Evolutionary conservation across 768 basidiomycete species (phyloP), one percentile per base, ranked within the genome.

Genomic region (Pleurotus eryngii): DNA sequence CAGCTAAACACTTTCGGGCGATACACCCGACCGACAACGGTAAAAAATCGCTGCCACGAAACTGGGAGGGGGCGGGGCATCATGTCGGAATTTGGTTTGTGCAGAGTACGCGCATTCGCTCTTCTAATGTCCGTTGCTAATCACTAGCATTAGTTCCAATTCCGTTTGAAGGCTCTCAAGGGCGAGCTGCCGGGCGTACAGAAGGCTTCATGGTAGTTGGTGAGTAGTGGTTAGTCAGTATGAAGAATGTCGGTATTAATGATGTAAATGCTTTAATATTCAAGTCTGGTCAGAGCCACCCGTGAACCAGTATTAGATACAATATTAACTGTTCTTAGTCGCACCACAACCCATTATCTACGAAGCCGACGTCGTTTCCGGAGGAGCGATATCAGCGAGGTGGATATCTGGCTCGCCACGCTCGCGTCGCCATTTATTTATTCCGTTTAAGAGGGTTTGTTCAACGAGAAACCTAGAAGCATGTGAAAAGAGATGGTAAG

Each of bases 401-500:
- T 74, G 76, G 18, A 94, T 67, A 63, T 92, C 90, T 1, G 78
- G 70, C 64, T 94, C 90, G 11, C 91, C 92, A 58, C 92, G 79
- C 63, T 92, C 89, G 58, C 82, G 77, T 59, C 95, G 80, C 95
- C 95, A 97, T n/a, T 85, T 82, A 70, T 98, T 97, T 43, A 84
- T 79, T 55, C 87, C 83, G 30, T 68, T 79, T 47, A 95, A 70
- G 0, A 89, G 89, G 2, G 81, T 75, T 37, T 81, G 79, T 59
- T 95, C 93, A 37, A 92, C 79, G 57, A 98, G 78, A 70, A 87
- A 91, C 47, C 94, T 96, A 63, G 6, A 55, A 12, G 26, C 15
- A 51, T 14, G 38, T 61, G 49, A 59, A 55, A 47, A 45, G 26
- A 51, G 46, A 30, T 17, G 22, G 17, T 43, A 14, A 9, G 18